phyloP scores from a whole-genome alignment of 2,329 filamentous ascomycete genomes.

The Colletotrichum cordylinicola region DNA sequence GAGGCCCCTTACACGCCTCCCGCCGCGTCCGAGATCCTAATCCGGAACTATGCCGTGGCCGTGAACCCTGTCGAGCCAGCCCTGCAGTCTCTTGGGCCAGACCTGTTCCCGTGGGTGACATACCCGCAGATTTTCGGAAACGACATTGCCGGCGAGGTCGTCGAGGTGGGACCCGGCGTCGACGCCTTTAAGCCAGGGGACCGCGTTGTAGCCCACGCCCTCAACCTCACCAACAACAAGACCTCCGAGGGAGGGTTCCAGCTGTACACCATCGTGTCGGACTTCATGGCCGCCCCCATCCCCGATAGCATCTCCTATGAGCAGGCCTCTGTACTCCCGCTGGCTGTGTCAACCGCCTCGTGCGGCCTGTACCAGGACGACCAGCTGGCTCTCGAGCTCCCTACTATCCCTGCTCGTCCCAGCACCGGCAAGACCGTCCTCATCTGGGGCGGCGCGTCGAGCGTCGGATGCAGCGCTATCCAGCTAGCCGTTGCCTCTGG shows the following conservation, averaged over 20 bases:
- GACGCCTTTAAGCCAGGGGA: slow-evolving; percentile 26
- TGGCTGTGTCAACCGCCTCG: too few relatives aligned
- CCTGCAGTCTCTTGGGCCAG: slow-evolving; percentile 29
- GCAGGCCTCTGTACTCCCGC: too few relatives aligned
- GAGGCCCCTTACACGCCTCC: slow-evolving; percentile 4
- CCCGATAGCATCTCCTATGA: too few relatives aligned
- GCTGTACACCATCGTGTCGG: slow-evolving; percentile 20
- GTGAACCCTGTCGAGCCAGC: slow-evolving; percentile 31
- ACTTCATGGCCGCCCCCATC: too few relatives aligned
- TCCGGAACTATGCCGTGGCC: slow-evolving; percentile 26
- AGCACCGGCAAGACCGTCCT: too few relatives aligned
- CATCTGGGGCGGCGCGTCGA: too few relatives aligned
- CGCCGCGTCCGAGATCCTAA: slow-evolving; percentile 24
- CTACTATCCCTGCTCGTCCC: too few relatives aligned
- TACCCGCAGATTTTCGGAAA: slow-evolving; percentile 9
- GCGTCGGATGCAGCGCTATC: too few relatives aligned
- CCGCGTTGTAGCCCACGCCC: slow-evolving; percentile 22
- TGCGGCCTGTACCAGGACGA: too few relatives aligned
- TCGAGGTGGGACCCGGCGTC: slow-evolving; percentile 25
- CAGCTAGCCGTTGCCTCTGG: too few relatives aligned
- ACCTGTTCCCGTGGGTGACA: slow-evolving; percentile 22
- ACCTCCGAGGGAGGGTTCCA: not conserved
- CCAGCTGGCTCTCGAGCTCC: too few relatives aligned
- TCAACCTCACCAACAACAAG: not conserved
- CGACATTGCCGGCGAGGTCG: slow-evolving; percentile 29